Percentiles rank a stretch among this genome's conserved stretches.
phyloP scores from a whole-genome alignment of 73 alveolate genomes.

The Tetrahymena borealis region DNA sequence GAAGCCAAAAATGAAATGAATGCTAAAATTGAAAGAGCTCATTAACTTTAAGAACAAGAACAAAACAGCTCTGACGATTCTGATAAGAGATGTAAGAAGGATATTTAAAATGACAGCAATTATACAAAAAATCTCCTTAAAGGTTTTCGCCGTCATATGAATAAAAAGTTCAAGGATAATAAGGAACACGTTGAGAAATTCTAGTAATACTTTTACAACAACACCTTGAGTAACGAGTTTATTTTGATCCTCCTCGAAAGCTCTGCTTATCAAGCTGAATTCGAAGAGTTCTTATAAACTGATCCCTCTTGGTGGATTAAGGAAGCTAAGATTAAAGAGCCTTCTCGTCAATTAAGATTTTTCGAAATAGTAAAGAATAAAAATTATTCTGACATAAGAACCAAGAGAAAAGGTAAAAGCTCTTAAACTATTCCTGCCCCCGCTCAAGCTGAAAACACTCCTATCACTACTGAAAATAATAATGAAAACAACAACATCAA shows the following conservation, averaged over 20 bases:
- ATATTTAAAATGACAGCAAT: not conserved
- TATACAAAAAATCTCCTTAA: not conserved
- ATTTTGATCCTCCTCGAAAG: not conserved
- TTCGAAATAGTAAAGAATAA: not conserved
- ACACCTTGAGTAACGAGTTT: not conserved
- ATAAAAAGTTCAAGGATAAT: not conserved
- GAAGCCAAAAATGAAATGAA: not conserved
- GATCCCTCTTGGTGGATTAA: slow-evolving; percentile 1
- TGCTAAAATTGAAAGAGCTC: not conserved
- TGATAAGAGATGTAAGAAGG: not conserved
- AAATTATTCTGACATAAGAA: not conserved
- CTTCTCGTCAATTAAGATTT: not conserved
- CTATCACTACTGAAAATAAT: not conserved
- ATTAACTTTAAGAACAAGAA: not conserved
- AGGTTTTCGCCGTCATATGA: not conserved
- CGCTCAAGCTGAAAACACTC: not conserved
- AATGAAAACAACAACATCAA: not conserved
- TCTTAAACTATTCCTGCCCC: not conserved
- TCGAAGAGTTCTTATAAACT: not conserved
- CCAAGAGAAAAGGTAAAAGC: not conserved
- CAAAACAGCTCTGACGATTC: not conserved
- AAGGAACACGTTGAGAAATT: not conserved
- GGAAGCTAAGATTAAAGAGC: not conserved
- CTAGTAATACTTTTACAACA: not conserved
- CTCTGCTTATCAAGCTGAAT: not conserved